Evolutionary conservation across 257 asterid species (phyloP).

Genomic region (Knoxia roxburghii): DNA sequence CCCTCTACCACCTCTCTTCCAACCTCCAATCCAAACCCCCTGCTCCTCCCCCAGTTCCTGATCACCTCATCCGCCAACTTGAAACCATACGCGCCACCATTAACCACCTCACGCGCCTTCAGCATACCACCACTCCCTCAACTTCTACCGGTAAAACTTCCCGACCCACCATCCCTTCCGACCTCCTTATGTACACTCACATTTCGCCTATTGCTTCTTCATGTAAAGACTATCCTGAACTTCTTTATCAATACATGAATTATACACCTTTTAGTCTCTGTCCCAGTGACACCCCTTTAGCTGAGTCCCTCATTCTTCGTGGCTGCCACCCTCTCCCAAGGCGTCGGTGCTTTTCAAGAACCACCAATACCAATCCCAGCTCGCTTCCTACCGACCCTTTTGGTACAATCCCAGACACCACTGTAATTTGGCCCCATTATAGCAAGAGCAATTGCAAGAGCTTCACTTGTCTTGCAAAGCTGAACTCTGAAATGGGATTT

Average conservation of each 20-base stretch:
- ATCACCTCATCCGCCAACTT: slow-evolving; percentile 95
- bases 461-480: slow-evolving; percentile 59
- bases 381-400: slow-evolving; percentile 63
- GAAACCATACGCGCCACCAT: slow-evolving; percentile 96
- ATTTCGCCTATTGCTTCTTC: slow-evolving; percentile 84
- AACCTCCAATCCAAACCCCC: slow-evolving; percentile 58
- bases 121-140: slow-evolving; percentile 31
- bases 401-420: slow-evolving; percentile 53
- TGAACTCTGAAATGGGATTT: slow-evolving; percentile 67
- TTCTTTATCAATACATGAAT: slow-evolving; percentile 82
- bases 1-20: slow-evolving; percentile 97
- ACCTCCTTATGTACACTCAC: slow-evolving; percentile 75
- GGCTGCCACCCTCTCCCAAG: slow-evolving; percentile 99
- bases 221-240: slow-evolving; percentile 66
- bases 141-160: slow-evolving; percentile 24
- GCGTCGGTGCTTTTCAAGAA: slow-evolving; percentile 84
- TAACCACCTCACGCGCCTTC: slow-evolving; percentile 82
- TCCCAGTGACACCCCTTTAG: slow-evolving; percentile 58
- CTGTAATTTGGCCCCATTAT: slow-evolving; percentile 48
- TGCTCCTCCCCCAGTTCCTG: slow-evolving; percentile 61
- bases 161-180: slow-evolving; percentile 56
- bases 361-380: slow-evolving; percentile 34
- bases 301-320: slow-evolving; percentile 71
- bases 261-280: slow-evolving; percentile 74
- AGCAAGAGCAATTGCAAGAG: slow-evolving; percentile 51